Evolutionary conservation across 192 early-diverging fungal genomes (phyloP), one percentile per base, ranked within the genome.

Genomic region (Entophlyctis luteolus): DNA sequence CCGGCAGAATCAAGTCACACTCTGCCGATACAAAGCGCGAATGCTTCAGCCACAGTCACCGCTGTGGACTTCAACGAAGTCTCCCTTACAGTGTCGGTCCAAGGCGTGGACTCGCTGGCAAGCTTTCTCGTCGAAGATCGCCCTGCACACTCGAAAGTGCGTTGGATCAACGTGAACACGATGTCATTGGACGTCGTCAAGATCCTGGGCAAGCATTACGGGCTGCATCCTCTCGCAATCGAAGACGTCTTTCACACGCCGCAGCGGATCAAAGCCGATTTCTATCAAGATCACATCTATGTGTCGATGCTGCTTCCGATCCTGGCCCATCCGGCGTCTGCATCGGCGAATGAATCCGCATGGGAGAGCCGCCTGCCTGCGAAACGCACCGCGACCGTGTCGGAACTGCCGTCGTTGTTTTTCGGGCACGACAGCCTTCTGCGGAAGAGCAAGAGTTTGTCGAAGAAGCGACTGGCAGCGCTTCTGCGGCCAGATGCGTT

Each of bases 81-180:
- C n/a, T n/a, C n/a, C n/a, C n/a, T n/a, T n/a, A n/a, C n/a, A n/a
- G n/a, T n/a, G n/a, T n/a, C n/a, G n/a, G n/a, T n/a, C n/a, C n/a
- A n/a, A n/a, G n/a, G n/a, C n/a, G n/a, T n/a, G n/a, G n/a, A n/a
- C n/a, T n/a, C n/a, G n/a, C n/a, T n/a, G n/a, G n/a, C n/a, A n/a
- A n/a, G n/a, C n/a, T n/a, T n/a, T n/a, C n/a, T n/a, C n/a, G n/a
- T n/a, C n/a, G n/a, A n/a, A n/a, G 63, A 10, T 62, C 70, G 80
- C 3, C 81, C 81, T 0, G 35, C 49, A 25, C 70, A 69, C 69
- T 76, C 69, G 2, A 72, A 49, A 22, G 78, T 77, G 20, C 77
- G 82, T 14, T 84, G 82, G 82, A 82, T 84, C 53, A 81, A 84
- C 36, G 70, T 82, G 28, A 68, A 79, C 27, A 79, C 78, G 22